A percentile compares a stretch with the other conserved stretches of the same genome.
Evolutionary conservation across 805 yeast species (phyloP).

Genomic region (Candida germanica): DNA sequence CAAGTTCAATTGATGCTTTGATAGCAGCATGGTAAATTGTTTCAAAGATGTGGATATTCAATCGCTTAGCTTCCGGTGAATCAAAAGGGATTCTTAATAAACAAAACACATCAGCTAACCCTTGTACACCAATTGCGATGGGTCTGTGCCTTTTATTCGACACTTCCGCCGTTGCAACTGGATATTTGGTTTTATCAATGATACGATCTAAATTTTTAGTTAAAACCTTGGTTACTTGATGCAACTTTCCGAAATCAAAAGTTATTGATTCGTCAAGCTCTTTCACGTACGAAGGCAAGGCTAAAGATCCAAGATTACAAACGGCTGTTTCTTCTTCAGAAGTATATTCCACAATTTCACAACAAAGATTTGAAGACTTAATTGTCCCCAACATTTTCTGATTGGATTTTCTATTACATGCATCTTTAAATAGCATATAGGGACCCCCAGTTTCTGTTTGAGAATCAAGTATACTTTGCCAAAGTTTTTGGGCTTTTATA

Average conservation of each 20-base stretch:
- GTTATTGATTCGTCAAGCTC: conserved; percentile 36
- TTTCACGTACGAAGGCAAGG: conserved; percentile 72
- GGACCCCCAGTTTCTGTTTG: conserved; percentile 98
- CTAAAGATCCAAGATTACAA: conserved; percentile 89
- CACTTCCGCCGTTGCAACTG: conserved; percentile 67
- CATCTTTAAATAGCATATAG: conserved; percentile 89
- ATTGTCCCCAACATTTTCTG: conserved; percentile 91
- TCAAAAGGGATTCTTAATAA: conserved; percentile 82
- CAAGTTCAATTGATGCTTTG: conserved; percentile 83
- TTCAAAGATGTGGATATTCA: conserved; percentile 87
- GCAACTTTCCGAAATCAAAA: conserved; percentile 74
- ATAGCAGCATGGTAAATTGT: conserved; percentile 93
- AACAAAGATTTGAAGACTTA: conserved; percentile 90
- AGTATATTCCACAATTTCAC: conserved; percentile 91
- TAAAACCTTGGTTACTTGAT: conserved; percentile 72
- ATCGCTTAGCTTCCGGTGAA: conserved; percentile 67
- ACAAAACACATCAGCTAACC: conserved; percentile 87
- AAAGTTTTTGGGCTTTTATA: conserved; percentile 82
- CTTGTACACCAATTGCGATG: conserved; percentile 97
- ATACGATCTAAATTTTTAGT: conserved; percentile 75
- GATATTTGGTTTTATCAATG: conserved; percentile 84
- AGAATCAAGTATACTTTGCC: conserved; percentile 86
- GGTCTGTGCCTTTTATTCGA: conserved; percentile 89
- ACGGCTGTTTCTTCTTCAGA: conserved; percentile 93
- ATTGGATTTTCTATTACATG: conserved; percentile 82